These are phyloP conservation scores for Nyssa sinensis DNA, from an alignment of 148 eudicot genomes.

Conservation along the genomic window DNA sequence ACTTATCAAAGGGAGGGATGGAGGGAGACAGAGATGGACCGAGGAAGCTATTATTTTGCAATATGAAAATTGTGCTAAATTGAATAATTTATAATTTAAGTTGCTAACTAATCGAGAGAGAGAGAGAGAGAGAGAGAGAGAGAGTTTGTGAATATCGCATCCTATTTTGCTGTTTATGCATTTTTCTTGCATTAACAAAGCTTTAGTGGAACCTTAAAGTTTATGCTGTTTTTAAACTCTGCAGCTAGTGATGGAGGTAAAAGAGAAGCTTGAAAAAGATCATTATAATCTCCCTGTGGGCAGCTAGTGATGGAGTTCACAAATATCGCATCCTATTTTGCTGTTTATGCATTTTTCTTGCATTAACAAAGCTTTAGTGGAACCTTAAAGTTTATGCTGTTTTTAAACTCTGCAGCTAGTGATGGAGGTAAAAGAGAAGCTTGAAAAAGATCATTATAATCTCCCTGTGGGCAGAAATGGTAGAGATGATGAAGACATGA, in stretches of 20 bases:
- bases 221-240: conserved; percentile 17
- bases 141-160: too few species aligned
- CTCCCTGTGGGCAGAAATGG: conserved; percentile 85
- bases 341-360: background rate
- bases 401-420: conserved; percentile 60
- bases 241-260: conserved; percentile 82
- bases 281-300: conserved; percentile 66
- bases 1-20: too few species aligned
- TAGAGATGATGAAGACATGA: conserved; percentile 91
- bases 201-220: conserved; percentile 3
- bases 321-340: too few species aligned
- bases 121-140: too few species aligned
- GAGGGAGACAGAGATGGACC: too few species aligned
- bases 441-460: conserved; percentile 49
- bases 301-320: too few species aligned
- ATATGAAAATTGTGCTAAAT: too few species aligned
- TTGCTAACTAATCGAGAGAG: too few species aligned
- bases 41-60: too few species aligned
- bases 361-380: background rate
- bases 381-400: conserved; percentile 13
- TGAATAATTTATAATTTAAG: too few species aligned
- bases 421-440: conserved; percentile 76
- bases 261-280: conserved; percentile 71
- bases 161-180: background rate
- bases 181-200: background rate